Evolutionary conservation across 768 basidiomycete genomes (phyloP).

Genomic region (Cantharellus cinnabarinus): DNA sequence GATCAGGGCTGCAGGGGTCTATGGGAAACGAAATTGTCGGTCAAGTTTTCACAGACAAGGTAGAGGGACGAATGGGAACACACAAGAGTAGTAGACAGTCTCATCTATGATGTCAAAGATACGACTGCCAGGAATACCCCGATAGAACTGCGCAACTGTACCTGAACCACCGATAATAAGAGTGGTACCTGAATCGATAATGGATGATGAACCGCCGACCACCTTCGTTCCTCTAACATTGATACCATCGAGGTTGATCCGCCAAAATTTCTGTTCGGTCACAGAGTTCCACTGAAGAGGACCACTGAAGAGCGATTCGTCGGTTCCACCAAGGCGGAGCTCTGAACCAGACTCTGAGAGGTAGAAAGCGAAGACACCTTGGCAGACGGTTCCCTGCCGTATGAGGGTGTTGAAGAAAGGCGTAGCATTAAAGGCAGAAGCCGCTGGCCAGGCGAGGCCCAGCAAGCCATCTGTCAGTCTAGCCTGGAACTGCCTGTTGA

Average conservation of each 20-base stretch:
- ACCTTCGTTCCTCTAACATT: constrained; percentile 7
- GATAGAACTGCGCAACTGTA: constrained; percentile 12
- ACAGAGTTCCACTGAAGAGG: constrained; percentile 17
- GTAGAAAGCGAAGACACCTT: constrained; percentile 14
- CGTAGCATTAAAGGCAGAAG: constrained; percentile 12
- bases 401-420: constrained; percentile 14
- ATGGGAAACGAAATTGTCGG: not conserved
- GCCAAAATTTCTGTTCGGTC: constrained; percentile 14
- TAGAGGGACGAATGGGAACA: not conserved
- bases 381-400: constrained; percentile 8
- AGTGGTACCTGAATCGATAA: constrained; percentile 18
- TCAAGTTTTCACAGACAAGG: not conserved
- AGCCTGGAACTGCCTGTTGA: not conserved
- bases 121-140: constrained; percentile 12
- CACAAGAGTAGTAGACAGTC: constrained; percentile 7
- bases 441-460: constrained; percentile 16
- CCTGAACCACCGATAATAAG: constrained; percentile 11
- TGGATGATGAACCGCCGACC: constrained; percentile 10
- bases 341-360: constrained; percentile 13
- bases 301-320: constrained; percentile 16
- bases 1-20: constrained; percentile 4
- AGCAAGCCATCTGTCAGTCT: constrained; percentile 23
- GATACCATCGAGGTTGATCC: constrained; percentile 8
- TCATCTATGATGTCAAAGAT: constrained; percentile 4
- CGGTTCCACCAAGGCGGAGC: constrained; percentile 20